phyloP scores from a whole-genome alignment of 768 basidiomycete species.

The Lactarius hengduanensis region DNA sequence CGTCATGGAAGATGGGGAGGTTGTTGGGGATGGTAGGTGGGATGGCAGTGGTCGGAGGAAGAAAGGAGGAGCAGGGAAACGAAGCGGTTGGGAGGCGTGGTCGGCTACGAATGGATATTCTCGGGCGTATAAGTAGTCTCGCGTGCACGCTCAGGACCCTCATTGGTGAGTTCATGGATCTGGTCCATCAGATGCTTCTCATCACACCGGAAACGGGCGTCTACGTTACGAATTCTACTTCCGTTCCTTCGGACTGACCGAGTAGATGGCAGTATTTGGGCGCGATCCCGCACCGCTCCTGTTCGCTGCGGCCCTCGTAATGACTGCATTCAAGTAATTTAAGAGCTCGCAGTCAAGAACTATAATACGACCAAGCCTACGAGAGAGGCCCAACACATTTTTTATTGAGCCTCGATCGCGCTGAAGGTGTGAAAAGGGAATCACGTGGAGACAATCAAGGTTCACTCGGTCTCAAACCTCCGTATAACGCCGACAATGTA shows the following conservation, averaged over 20 bases:
- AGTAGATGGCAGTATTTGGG: slow-evolving; percentile 1
- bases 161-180: slow-evolving; percentile 22
- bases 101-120: slow-evolving; percentile 12
- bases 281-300: slow-evolving; percentile 10
- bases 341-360: background rate
- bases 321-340: background rate
- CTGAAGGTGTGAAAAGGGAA: background rate
- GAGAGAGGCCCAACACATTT: background rate
- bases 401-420: background rate
- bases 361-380: background rate
- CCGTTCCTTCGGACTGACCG: slow-evolving; percentile 20
- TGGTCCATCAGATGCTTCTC: slow-evolving; percentile 25
- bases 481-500: slow-evolving; percentile 3
- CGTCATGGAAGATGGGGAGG: slow-evolving; percentile 9
- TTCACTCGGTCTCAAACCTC: slow-evolving; percentile 4
- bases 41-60: slow-evolving; percentile 4
- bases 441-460: slow-evolving; percentile 13
- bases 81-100: slow-evolving; percentile 10
- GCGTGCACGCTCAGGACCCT: slow-evolving; percentile 5
- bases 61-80: slow-evolving; percentile 16
- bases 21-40: slow-evolving; percentile 6
- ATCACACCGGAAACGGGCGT: slow-evolving; percentile 22
- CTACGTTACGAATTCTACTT: slow-evolving; percentile 23
- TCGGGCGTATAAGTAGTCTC: slow-evolving; percentile 19
- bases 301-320: background rate